phyloP scores from a whole-genome alignment of 768 basidiomycete genomes.

The Glaciozyma antarctica region DNA sequence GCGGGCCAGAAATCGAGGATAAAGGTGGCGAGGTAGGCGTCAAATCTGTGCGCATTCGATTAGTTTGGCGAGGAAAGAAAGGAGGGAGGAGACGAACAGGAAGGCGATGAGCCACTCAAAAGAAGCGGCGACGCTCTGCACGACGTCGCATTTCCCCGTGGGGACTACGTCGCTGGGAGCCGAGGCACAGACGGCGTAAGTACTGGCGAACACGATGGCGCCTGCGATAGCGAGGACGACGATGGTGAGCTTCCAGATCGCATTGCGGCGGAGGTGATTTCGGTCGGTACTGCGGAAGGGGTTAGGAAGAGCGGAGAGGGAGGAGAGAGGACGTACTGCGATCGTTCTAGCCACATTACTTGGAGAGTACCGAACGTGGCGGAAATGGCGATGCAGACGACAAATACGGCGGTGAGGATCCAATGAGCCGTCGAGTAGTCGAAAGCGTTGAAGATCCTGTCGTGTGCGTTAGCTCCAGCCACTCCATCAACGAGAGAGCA shows the following conservation, averaged over 20 bases:
- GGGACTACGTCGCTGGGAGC: conserved; percentile 10
- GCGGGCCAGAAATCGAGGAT: conserved; percentile 42
- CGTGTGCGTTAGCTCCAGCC: neutral
- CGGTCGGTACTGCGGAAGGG: conserved; percentile 37
- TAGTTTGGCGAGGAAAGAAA: neutral
- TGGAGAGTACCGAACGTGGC: conserved; percentile 41
- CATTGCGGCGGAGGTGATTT: conserved; percentile 38
- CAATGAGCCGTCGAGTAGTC: conserved; percentile 29
- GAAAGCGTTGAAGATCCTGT: conserved; percentile 36
- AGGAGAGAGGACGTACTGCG: conserved; percentile 8
- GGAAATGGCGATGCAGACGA: conserved; percentile 40
- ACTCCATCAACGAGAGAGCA: neutral
- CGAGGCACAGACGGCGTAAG: conserved; percentile 34
- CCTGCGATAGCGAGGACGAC: conserved; percentile 37
- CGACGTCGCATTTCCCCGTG: conserved; percentile 35
- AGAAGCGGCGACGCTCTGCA: conserved; percentile 38
- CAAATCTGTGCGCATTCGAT: neutral
- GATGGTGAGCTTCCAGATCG: conserved; percentile 40
- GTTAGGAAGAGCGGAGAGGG: neutral
- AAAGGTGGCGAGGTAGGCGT: conserved; percentile 40
- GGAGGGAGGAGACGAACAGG: conserved; percentile 22
- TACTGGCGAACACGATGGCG: conserved; percentile 40
- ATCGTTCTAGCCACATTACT: conserved; percentile 31
- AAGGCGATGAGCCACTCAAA: conserved; percentile 41
- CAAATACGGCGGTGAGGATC: conserved; percentile 37